These are phyloP conservation scores for Phlebiopsis flavidoalba DNA, from an alignment of 768 basidiomycete species.

Conservation along the genomic window DNA sequence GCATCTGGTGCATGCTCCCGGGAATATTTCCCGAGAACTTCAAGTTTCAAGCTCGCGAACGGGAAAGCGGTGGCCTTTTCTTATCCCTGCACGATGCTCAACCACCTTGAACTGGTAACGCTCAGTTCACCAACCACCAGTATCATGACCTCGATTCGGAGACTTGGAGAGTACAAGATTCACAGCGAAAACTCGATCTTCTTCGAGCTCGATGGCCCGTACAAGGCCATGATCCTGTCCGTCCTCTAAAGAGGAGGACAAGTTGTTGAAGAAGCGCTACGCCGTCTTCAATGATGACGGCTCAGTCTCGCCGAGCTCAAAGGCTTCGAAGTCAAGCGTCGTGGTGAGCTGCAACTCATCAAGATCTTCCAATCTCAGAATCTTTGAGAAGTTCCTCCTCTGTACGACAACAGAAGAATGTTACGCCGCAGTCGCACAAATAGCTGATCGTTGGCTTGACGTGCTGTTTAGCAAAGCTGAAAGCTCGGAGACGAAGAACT, in stretches of 20 bases:
- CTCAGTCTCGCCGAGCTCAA: conserved; percentile 95
- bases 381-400: conserved; percentile 96
- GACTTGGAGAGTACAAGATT: conserved; percentile 77
- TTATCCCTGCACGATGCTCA: conserved; percentile 99
- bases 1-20: conserved; percentile 99
- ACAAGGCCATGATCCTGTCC: conserved; percentile 98
- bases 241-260: conserved; percentile 98
- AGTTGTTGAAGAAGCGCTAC: conserved; percentile 96
- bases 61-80: conserved; percentile 89
- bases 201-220: conserved; percentile 98
- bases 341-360: conserved; percentile 96
- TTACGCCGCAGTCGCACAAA: conserved; percentile 87
- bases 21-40: conserved; percentile 98
- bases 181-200: conserved; percentile 98
- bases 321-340: conserved; percentile 97
- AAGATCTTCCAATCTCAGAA: conserved; percentile 98
- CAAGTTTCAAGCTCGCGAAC: conserved; percentile 81
- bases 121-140: conserved; percentile 94
- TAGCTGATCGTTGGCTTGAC: conserved; percentile 97
- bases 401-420: conserved; percentile 93
- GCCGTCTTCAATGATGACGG: conserved; percentile 99
- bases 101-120: conserved; percentile 96
- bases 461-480: conserved; percentile 85
- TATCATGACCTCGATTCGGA: conserved; percentile 90
- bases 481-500: conserved; percentile 87